Evolutionary conservation across 306 rosid genomes (phyloP).

Genomic region (Coriaria nepalensis): DNA sequence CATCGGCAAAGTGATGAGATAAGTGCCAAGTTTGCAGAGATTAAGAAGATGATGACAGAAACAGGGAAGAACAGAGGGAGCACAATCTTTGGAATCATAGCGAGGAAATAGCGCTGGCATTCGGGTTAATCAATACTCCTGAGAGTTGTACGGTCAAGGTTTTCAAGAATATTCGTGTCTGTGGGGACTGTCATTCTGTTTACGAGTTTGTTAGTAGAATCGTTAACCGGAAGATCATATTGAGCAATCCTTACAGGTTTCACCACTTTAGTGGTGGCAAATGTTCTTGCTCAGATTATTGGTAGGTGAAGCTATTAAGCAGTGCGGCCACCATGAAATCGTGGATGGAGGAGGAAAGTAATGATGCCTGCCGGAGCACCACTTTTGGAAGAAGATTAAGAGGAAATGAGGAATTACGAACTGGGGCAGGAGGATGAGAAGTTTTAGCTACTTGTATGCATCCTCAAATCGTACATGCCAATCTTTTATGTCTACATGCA

Average conservation of each 20-base stretch:
- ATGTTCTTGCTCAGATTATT: slow-evolving; percentile 81
- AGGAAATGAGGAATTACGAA: too few species aligned
- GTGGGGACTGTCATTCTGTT: slow-evolving; percentile 92
- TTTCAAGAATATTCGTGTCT: slow-evolving; percentile 85
- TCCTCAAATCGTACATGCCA: too few species aligned
- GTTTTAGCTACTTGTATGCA: too few species aligned
- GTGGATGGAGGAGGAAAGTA: too few species aligned
- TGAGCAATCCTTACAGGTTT: slow-evolving; percentile 78
- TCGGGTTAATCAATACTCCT: slow-evolving; percentile 54
- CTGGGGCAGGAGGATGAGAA: too few species aligned
- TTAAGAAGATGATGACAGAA: slow-evolving; percentile 50
- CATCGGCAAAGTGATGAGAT: slow-evolving; percentile 43
- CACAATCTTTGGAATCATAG: slow-evolving; percentile 93
- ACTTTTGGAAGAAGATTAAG: too few species aligned
- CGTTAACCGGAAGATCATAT: slow-evolving; percentile 46
- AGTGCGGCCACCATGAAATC: too few species aligned
- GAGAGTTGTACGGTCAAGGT: slow-evolving; percentile 49
- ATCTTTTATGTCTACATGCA: too few species aligned
- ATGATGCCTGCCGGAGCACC: too few species aligned
- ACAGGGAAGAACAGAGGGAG: slow-evolving; percentile 85
- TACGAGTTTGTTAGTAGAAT: slow-evolving; percentile 54
- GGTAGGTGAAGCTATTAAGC: slow-evolving; percentile 24
- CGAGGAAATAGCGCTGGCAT: slow-evolving; percentile 87
- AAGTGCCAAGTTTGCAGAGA: slow-evolving; percentile 50
- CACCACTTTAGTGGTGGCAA: slow-evolving; percentile 72